Conservation (phyloP, 2,329 filamentous ascomycete species). For the Cladorrhinum sp. region DNA sequence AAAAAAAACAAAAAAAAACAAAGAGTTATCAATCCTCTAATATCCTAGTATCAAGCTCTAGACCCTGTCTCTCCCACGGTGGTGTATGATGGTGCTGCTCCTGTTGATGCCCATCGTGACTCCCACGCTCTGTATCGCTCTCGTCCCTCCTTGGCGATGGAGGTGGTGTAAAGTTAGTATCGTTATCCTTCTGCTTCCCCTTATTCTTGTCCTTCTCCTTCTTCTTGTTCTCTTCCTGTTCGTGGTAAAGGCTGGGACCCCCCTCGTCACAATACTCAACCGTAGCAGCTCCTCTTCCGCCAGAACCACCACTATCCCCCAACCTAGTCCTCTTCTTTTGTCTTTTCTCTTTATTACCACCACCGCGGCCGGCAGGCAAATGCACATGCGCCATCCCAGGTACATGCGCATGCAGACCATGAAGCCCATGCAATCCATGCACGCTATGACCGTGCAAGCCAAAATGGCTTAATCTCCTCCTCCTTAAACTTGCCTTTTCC, state of each 20-base stretch:
- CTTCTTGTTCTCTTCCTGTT: background rate
- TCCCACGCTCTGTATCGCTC: background rate
- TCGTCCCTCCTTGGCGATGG: background rate
- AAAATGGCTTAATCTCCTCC: background rate
- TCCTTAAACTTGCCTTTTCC: background rate
- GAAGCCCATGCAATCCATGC: background rate
- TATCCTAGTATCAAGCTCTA: constrained; percentile 16
- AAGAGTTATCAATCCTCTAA: constrained; percentile 11
- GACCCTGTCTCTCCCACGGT: constrained; percentile 17
- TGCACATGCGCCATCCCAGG: background rate
- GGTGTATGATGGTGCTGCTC: background rate
- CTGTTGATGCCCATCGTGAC: background rate
- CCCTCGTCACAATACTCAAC: background rate
- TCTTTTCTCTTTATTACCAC: background rate
- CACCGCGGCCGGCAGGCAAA: background rate
- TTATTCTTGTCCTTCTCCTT: background rate
- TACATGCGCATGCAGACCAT: background rate
- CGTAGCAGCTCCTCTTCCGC: too few relatives aligned
- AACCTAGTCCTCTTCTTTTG: background rate
- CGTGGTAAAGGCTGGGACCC: background rate
- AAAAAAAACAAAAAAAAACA: background rate
- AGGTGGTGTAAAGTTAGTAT: background rate
- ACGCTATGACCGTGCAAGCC: background rate
- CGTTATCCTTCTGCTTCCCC: background rate
- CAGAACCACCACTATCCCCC: background rate